These are phyloP conservation scores for Herpotrichia juniperi DNA, from an alignment of 2,329 filamentous ascomycete genomes.

Conservation along the genomic window DNA sequence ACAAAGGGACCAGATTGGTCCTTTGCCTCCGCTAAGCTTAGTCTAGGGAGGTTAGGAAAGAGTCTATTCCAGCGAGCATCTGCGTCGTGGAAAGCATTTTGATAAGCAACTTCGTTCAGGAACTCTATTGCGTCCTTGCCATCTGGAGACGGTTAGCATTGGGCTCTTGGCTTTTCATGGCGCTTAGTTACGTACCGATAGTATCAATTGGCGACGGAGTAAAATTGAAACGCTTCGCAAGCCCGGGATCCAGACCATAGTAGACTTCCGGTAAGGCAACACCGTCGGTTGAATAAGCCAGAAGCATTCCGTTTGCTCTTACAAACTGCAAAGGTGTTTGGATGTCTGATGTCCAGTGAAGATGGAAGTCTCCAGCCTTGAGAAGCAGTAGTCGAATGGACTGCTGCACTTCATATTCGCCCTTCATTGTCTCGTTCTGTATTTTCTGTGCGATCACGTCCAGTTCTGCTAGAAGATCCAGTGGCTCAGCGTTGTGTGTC, in stretches of 20 bases:
- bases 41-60: slow-evolving; percentile 22
- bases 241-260: slow-evolving; percentile 8
- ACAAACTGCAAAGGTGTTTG: slow-evolving; percentile 21
- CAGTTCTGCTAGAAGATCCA: slow-evolving; percentile 32
- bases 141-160: slow-evolving; percentile 9
- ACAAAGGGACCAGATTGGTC: slow-evolving; percentile 23
- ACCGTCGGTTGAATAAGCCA: slow-evolving; percentile 34
- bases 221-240: slow-evolving; percentile 6
- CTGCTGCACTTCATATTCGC: slow-evolving; percentile 41
- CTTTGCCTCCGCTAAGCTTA: slow-evolving; percentile 31
- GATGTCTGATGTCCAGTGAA: slow-evolving; percentile 30
- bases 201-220: slow-evolving; percentile 30
- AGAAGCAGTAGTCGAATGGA: slow-evolving; percentile 26
- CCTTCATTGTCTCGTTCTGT: slow-evolving; percentile 23
- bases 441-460: slow-evolving; percentile 26
- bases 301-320: slow-evolving; percentile 32
- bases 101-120: slow-evolving; percentile 28
- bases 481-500: slow-evolving; percentile 27
- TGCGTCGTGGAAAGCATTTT: slow-evolving; percentile 27
- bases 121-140: slow-evolving; percentile 31
- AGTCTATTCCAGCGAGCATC: slow-evolving; percentile 42
- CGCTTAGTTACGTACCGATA: slow-evolving; percentile 25
- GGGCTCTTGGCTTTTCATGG: neutral
- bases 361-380: slow-evolving; percentile 37
- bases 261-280: slow-evolving; percentile 34